Percentiles rank a stretch among this genome's conserved stretches.
Evolutionary conservation across 306 rosid species (phyloP).

Genomic region (Cucurbita maxima): DNA sequence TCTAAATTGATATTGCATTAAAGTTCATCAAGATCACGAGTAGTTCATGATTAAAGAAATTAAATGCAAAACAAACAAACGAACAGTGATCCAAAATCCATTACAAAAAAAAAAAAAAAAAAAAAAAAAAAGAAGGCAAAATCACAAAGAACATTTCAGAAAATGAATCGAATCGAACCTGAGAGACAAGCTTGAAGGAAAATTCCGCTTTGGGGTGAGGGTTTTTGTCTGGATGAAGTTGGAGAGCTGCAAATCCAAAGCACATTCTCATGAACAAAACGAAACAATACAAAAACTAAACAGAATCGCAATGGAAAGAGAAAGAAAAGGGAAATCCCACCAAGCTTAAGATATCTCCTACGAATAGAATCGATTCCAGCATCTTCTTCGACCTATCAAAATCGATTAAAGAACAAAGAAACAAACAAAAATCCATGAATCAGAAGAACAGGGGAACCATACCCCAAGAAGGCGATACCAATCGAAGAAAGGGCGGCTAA

Average conservation of each 20-base stretch:
- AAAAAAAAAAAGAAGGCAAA: not conserved
- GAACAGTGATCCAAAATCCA: not conserved
- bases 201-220: slow-evolving; percentile 71
- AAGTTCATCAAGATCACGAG: not conserved
- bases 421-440: not conserved
- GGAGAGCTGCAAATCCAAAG: slow-evolving; percentile 43
- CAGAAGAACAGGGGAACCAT: slow-evolving; percentile 14
- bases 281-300: not conserved
- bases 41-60: not conserved
- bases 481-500: slow-evolving; percentile 37
- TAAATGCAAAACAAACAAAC: not conserved
- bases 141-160: not conserved
- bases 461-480: slow-evolving; percentile 89
- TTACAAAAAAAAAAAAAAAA: not conserved
- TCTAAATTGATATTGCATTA: not conserved
- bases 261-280: not conserved
- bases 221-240: slow-evolving; percentile 95
- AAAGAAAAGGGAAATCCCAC: slow-evolving; percentile 22
- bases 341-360: slow-evolving; percentile 66
- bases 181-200: slow-evolving; percentile 81
- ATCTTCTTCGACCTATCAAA: slow-evolving; percentile 59
- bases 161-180: slow-evolving; percentile 34
- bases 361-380: slow-evolving; percentile 43
- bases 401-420: slow-evolving; percentile 4
- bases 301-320: not conserved